Evolutionary conservation across 352 stramenopile species (phyloP), one percentile per base, ranked within the genome.

Genomic region (Phytophthora idaei): DNA sequence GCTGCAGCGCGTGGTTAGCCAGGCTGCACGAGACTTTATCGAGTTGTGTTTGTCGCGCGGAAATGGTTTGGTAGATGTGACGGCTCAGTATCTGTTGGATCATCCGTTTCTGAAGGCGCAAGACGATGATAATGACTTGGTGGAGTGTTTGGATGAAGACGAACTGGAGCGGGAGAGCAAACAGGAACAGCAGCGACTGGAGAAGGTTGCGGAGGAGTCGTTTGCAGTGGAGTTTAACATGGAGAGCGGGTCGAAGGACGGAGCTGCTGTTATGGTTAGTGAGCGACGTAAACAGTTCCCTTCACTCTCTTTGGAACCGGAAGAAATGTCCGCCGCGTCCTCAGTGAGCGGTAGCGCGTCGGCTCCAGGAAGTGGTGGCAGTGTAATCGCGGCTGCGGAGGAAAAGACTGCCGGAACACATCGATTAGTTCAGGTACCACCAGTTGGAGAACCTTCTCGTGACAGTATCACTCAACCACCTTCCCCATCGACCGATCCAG

Each of bases 21-120:
- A 92, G 42, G 75, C 83, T 7, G 87, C 87, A 6, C 69, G 74
- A 9, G 87, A 95, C 60, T 95, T 95, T 56, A 95, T 95, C 31
- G 87, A 95, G 69, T 61, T 95, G 11, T 95, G 87, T 62, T 51
- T 95, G 12, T 93, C 85, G 12, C 81, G 87, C 21, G 87, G 87
- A 21, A 93, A 95, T 55, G 87, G 87, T 5, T 49, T 90, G 4
- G 72, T 95, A 44, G 87, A 95, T 61, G 87, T 95, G 15, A 90
- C 81, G n/a, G 85, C 87, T 15, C 73, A 89, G 59, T 95, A 95
- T 60, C 54, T 95, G 55, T 68, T 93, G 29, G 56, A 81, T 50
- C 85, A 93, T 29, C 73, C 83, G 49, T 95, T 95, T 58, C 60
- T 95, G 8, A 92, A 95, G 67, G 72, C 74, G 1, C 83, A 90